Percentiles rank a stretch among this genome's conserved stretches.
phyloP scores from a whole-genome alignment of 2,329 filamentous ascomycete species.

The Podosphaera aphanis region DNA sequence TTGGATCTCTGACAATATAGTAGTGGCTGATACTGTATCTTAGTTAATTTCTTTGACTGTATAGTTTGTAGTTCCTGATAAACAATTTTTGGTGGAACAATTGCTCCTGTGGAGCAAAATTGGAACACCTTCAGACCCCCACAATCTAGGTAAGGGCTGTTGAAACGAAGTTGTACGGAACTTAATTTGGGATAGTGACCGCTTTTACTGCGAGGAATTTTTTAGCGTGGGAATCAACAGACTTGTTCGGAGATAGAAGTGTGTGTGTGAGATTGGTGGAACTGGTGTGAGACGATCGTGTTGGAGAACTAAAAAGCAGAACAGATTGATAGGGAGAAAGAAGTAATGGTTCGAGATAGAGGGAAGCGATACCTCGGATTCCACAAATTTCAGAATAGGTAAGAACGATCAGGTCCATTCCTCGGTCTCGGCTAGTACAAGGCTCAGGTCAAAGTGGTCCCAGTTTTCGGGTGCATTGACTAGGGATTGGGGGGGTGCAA shows the following conservation, averaged over 20 bases:
- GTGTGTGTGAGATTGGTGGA: too few relatives aligned
- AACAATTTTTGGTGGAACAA: neutral
- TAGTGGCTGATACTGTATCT: too few relatives aligned
- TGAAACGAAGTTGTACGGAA: neutral
- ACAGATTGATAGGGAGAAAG: neutral
- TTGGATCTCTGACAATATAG: too few relatives aligned
- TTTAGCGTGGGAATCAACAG: too few relatives aligned
- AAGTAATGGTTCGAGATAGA: neutral
- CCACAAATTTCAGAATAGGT: neutral
- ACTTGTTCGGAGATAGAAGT: too few relatives aligned
- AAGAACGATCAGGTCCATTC: neutral
- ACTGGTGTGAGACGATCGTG: neutral
- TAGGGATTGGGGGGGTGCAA: neutral
- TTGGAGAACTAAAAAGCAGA: neutral
- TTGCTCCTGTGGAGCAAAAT: neutral
- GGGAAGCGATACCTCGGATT: neutral
- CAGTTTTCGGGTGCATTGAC: neutral
- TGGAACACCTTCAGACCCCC: neutral
- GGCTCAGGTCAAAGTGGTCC: neutral
- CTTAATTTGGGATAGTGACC: neutral
- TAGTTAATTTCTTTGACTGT: too few relatives aligned
- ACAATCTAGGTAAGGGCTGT: neutral
- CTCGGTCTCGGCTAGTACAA: neutral
- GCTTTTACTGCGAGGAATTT: neutral
- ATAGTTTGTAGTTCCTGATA: too few relatives aligned